A percentile compares a stretch with the other conserved stretches of the same genome.
Conservation (phyloP, 2,329 filamentous ascomycete genomes). For the Exserohilum rostratum region DNA sequence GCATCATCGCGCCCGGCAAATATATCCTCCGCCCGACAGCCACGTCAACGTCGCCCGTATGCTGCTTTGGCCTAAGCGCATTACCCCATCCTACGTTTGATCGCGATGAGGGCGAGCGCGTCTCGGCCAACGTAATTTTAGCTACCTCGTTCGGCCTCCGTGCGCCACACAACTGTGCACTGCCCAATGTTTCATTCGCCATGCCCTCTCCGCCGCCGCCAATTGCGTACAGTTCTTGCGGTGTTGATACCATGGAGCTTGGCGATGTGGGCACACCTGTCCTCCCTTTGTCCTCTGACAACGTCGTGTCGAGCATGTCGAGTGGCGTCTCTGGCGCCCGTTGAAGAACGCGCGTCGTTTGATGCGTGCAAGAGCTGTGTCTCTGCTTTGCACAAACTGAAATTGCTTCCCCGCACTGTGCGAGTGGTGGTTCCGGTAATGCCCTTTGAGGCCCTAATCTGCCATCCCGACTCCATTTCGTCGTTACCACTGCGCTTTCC, state of each 20-base stretch:
- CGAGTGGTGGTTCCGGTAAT: neutral
- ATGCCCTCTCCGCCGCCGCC: conserved; percentile 4
- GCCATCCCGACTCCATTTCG: conserved; percentile 7
- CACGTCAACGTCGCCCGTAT: conserved; percentile 3
- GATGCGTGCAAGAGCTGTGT: conserved; percentile 22
- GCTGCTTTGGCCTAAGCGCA: conserved; percentile 1
- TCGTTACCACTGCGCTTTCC: neutral
- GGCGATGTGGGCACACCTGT: conserved; percentile 29
- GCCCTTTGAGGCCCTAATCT: conserved; percentile 2
- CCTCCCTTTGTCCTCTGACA: conserved; percentile 24
- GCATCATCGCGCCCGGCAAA: conserved; percentile 51
- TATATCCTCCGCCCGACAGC: conserved; percentile 36
- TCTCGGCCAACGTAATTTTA: conserved; percentile 12
- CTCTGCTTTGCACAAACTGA: neutral
- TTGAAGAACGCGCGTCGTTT: conserved; percentile 27
- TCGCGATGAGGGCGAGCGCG: conserved; percentile 9
- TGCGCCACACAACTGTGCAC: conserved; percentile 8
- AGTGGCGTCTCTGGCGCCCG: conserved; percentile 30
- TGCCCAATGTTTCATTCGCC: conserved; percentile 13
- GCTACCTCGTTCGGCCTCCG: conserved; percentile 16
- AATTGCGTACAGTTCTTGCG: conserved; percentile 36
- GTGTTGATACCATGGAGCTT: conserved; percentile 37
- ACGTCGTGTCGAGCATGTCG: conserved; percentile 28
- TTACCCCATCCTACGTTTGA: conserved; percentile 21
- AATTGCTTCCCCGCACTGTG: conserved; percentile 3